phyloP scores from a whole-genome alignment of 2,329 filamentous ascomycete species.

The Fusarium nanum region DNA sequence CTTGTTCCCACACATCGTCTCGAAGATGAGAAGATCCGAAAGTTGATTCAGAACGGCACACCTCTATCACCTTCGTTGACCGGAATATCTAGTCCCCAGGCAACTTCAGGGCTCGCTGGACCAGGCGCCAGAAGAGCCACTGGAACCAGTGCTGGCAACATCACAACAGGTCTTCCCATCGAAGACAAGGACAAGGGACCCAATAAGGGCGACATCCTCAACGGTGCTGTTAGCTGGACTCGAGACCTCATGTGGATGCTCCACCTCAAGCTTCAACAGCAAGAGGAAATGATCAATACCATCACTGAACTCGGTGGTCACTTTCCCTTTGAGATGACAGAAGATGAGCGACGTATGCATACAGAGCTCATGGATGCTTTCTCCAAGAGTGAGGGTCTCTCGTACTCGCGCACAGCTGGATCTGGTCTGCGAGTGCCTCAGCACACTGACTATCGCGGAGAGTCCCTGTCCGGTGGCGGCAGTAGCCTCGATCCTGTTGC shows the following conservation, averaged over 20 bases:
- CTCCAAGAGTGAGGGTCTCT: constrained; percentile 83
- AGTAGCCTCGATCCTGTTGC: constrained; percentile 53
- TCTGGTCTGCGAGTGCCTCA: constrained; percentile 91
- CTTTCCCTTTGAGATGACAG: constrained; percentile 84
- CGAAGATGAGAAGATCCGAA: constrained; percentile 96
- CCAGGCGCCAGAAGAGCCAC: constrained; percentile 84
- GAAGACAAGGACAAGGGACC: constrained; percentile 99
- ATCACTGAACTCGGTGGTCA: constrained; percentile 78
- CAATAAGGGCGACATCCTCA: constrained; percentile 98
- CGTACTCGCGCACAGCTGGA: constrained; percentile 85
- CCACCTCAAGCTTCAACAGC: constrained; percentile 88
- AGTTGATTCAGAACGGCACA: constrained; percentile 92
- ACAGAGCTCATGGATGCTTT: constrained; percentile 90
- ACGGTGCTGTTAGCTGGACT: constrained; percentile 96
- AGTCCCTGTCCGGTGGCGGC: constrained; percentile 69
- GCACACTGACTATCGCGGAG: constrained; percentile 91
- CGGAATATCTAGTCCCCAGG: constrained; percentile 74
- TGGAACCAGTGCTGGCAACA: constrained; percentile 77
- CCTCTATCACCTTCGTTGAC: constrained; percentile 86
- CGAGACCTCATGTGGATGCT: constrained; percentile 98
- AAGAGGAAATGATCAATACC: constrained; percentile 84
- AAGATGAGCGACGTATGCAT: constrained; percentile 96
- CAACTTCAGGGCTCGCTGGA: constrained; percentile 88
- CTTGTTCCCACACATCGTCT: constrained; percentile 91
- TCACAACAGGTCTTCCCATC: constrained; percentile 90